phyloP scores from a whole-genome alignment of 441 rosid genomes.

The Euphorbia schlechtendalii region DNA sequence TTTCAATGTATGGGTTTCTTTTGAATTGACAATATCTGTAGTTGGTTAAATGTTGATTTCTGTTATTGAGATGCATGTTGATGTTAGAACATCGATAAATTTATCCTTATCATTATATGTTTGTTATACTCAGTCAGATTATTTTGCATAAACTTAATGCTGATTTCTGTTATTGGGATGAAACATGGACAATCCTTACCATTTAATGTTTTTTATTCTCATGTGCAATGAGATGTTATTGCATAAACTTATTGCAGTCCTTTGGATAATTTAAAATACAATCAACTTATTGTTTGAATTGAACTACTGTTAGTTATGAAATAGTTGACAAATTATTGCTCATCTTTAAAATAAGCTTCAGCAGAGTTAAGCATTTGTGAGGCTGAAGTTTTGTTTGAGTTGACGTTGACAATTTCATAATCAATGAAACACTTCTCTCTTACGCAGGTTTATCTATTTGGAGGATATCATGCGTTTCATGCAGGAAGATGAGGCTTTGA shows the following conservation, averaged over 20 bases:
- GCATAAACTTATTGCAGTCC: no score
- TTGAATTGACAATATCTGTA: neutral
- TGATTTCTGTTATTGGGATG: no score
- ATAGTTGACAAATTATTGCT: neutral
- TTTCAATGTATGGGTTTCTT: neutral
- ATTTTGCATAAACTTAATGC: no score
- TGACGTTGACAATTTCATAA: neutral
- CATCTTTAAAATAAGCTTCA: neutral
- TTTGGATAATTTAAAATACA: neutral
- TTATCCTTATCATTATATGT: no score
- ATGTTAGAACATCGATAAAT: no score
- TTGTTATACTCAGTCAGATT: no score
- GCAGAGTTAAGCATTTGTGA: neutral
- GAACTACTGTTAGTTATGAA: neutral
- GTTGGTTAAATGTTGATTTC: neutral
- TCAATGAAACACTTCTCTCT: neutral
- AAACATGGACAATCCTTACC: no score
- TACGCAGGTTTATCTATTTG: constrained; percentile 47
- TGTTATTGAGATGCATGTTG: neutral
- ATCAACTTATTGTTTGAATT: neutral
- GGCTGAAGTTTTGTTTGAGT: neutral
- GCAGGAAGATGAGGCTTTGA: constrained; percentile 65
- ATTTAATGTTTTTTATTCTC: neutral
- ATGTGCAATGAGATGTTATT: neutral
- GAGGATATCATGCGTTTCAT: constrained; percentile 72